Evolutionary conservation across 768 basidiomycete genomes (phyloP).

Genomic region (Lactarius deliciosus): DNA sequence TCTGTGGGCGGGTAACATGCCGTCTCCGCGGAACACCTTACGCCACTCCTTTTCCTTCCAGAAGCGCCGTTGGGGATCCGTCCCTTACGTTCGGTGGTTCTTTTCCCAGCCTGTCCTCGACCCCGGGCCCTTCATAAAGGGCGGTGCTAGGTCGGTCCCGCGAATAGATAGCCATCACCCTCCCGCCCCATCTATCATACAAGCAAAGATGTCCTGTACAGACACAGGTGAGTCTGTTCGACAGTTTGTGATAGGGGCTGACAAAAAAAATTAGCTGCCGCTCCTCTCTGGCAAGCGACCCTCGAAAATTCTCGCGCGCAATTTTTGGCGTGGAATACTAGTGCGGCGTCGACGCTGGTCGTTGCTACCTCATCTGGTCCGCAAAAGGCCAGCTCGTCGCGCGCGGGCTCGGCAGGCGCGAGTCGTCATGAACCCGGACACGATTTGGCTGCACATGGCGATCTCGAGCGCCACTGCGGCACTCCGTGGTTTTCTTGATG

Average conservation of each 20-base stretch:
- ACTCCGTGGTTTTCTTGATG: conserved; percentile 26
- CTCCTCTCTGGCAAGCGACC: background rate
- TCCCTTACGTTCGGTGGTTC: background rate
- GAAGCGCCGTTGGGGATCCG: conserved; percentile 1
- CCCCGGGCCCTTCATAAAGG: background rate
- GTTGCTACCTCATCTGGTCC: background rate
- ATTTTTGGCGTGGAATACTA: background rate
- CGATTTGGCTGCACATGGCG: conserved; percentile 14
- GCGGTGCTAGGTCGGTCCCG: background rate
- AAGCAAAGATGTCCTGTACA: background rate
- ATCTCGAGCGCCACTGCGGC: conserved; percentile 24
- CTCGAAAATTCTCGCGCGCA: conserved; percentile 1
- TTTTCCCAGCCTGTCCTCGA: background rate
- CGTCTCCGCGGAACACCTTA: conserved; percentile 1
- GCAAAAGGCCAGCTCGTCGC: background rate
- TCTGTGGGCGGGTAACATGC: background rate
- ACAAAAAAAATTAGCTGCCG: conserved; percentile 1
- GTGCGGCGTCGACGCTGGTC: background rate
- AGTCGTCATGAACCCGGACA: conserved; percentile 2
- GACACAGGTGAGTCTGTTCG: background rate
- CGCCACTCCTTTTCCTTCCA: background rate
- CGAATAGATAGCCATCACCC: background rate
- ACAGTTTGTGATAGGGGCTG: background rate
- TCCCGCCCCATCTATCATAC: background rate
- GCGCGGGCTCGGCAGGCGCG: background rate